Conservation (phyloP, 306 rosid species). For the Cajanus cajan region DNA sequence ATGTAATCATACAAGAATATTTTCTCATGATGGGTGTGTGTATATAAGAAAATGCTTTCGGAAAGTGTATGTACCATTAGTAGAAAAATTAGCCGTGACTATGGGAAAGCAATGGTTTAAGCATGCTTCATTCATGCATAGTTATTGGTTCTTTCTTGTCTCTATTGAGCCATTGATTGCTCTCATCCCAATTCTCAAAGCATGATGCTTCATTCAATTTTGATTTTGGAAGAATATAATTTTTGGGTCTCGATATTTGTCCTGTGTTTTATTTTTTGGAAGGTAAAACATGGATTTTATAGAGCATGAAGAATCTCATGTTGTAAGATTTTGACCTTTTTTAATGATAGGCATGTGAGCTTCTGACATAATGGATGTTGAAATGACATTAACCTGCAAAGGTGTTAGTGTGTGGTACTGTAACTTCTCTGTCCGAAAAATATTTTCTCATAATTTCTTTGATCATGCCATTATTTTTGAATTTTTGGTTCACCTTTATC, state of each 20-base stretch:
- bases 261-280: neutral
- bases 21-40: neutral
- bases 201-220: too few species aligned
- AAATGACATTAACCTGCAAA: conserved; percentile 35
- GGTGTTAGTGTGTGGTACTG: neutral
- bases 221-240: neutral
- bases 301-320: conserved; percentile 25
- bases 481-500: neutral
- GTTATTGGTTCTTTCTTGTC: neutral
- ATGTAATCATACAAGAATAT: neutral
- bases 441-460: neutral
- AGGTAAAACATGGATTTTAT: conserved; percentile 16
- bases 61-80: neutral
- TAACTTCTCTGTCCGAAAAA: neutral
- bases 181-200: too few species aligned
- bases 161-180: too few species aligned
- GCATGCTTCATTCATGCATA: neutral
- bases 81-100: neutral
- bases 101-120: neutral
- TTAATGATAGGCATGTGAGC: conserved; percentile 27
- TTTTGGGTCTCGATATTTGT: neutral
- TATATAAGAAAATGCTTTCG: neutral
- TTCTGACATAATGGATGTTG: conserved; percentile 36
- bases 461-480: neutral
- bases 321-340: conserved; percentile 35